Evolutionary conservation across 2,329 filamentous ascomycete species (phyloP), one percentile per base, ranked within the genome.

Genomic region (Penicillium corylophilum): DNA sequence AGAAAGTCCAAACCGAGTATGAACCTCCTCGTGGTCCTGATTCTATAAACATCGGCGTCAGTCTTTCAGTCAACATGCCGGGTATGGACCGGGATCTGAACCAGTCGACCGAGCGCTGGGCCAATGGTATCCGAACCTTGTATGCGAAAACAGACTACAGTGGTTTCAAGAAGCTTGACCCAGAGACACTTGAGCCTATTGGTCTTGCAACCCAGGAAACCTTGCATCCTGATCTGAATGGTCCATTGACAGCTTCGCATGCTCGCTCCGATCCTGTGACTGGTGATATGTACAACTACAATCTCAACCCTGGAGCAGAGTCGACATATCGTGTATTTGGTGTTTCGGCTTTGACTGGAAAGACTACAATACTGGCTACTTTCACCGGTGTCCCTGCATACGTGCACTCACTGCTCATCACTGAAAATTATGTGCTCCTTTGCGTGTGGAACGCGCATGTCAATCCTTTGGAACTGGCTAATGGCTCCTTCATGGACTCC

Each of bases 391-490:
- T 76, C 3, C 67, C 87, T 0, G 85, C 88, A 0, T 95, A 94
- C 62, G 82, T 95, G n/a, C 90, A 95, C 72, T 93, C 89, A 8
- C 80, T 93, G 61, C 90, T 90, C 62, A 71, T 95, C 23, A 87
- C 88, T 0, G 73, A 82, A 15, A 82, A 85, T 60, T 88, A 86
- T 62, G 82, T 92, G 2, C 73, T 94, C 0, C 74, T 95, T 4
- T 91, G 87, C 64, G 73, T 94, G 1, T 91, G 88, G 61, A 83
- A 83, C 15, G 79, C 86, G 0, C 83, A 85, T 33, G 73, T 82
- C 8, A 92, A 90, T 62, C 67, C 54, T 5, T 42, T 35, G 20
- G 33, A 1, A 26, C 33, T 47, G 13, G 51, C 13, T 5, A 9
- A 47, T 16, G 47, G 24, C 29, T 53, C 46, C 35, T 63, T 94